A percentile compares a stretch with the other conserved stretches of the same genome.
Evolutionary conservation across 2,329 filamentous ascomycete genomes (phyloP).

Genomic region (Bipolaris cookei): DNA sequence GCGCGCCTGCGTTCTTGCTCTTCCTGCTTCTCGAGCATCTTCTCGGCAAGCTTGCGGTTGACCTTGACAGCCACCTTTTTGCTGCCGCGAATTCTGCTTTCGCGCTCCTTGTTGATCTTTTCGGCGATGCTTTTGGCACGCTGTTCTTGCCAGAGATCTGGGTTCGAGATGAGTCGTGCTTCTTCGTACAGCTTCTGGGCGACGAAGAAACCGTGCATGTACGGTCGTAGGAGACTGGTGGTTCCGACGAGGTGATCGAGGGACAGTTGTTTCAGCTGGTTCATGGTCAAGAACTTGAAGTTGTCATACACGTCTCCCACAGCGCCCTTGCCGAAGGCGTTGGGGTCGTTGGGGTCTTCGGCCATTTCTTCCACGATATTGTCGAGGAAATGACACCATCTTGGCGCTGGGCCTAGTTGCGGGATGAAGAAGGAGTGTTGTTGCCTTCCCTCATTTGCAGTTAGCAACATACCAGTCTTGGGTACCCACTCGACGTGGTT

Average conservation of each 20-base stretch:
- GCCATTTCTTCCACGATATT: constrained; percentile 99
- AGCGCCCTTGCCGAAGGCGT: constrained; percentile 60
- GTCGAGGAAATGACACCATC: constrained; percentile 96
- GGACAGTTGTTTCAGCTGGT: constrained; percentile 84
- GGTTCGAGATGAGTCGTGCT: constrained; percentile 88
- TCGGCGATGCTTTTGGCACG: constrained; percentile 88
- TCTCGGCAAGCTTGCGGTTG: constrained; percentile 76
- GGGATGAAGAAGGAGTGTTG: constrained; percentile 96
- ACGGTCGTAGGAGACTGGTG: constrained; percentile 86
- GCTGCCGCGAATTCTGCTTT: constrained; percentile 88
- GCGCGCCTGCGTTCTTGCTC: constrained; percentile 62
- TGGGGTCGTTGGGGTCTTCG: constrained; percentile 72
- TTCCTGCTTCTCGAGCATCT: constrained; percentile 71
- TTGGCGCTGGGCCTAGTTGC: constrained; percentile 88
- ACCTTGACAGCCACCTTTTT: constrained; percentile 93
- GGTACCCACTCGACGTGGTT: constrained; percentile 94
- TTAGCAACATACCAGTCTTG: constrained; percentile 92
- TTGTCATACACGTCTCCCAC: constrained; percentile 92
- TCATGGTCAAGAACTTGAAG: constrained; percentile 94
- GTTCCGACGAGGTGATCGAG: constrained; percentile 88
- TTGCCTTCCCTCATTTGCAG: constrained; percentile 93
- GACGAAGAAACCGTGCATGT: constrained; percentile 99
- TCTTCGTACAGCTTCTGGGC: constrained; percentile 95
- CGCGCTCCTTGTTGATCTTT: constrained; percentile 96
- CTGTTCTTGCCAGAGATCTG: constrained; percentile 92